phyloP scores from a whole-genome alignment of 2,329 filamentous ascomycete genomes.

The Diaporthe sp. region DNA sequence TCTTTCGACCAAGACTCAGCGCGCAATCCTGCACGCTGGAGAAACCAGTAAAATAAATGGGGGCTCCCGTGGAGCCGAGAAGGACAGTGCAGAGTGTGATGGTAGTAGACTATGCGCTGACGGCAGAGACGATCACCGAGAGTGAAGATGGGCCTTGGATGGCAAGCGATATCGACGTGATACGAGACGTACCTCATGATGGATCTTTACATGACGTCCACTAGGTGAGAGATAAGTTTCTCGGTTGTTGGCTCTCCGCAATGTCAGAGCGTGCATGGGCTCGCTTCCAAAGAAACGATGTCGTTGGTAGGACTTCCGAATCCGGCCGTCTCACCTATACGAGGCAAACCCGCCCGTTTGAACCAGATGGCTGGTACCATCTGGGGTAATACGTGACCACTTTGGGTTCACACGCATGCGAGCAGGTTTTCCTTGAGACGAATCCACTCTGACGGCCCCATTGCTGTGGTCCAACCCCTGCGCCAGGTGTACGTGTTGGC shows the following conservation, averaged over 20 bases:
- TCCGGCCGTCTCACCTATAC: constrained; percentile 27
- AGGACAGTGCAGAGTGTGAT: constrained; percentile 11
- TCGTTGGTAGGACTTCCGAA: constrained; percentile 2
- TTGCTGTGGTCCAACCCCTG: constrained; percentile 21
- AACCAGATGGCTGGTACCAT: constrained; percentile 24
- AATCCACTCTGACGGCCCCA: constrained; percentile 10
- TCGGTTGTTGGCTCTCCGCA: constrained; percentile 26
- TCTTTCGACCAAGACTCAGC: neutral
- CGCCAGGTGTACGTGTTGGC: neutral
- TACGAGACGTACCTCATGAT: constrained; percentile 9
- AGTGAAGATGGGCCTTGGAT: constrained; percentile 13
- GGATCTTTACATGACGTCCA: neutral
- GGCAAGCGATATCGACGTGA: constrained; percentile 8
- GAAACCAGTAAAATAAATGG: neutral
- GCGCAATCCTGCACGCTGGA: neutral
- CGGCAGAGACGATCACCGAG: neutral
- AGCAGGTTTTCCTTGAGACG: constrained; percentile 25
- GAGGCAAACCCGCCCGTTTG: constrained; percentile 14
- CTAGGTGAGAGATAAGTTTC: constrained; percentile 2
- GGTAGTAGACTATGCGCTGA: neutral
- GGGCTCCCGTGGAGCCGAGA: neutral
- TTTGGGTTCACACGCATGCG: neutral
- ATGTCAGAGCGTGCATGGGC: constrained; percentile 1
- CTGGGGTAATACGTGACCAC: constrained; percentile 22
- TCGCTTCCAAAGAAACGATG: constrained; percentile 10